Evolutionary conservation across 2,329 filamentous ascomycete species (phyloP), one percentile per base, ranked within the genome.

Genomic region (Cytospora piceicola): DNA sequence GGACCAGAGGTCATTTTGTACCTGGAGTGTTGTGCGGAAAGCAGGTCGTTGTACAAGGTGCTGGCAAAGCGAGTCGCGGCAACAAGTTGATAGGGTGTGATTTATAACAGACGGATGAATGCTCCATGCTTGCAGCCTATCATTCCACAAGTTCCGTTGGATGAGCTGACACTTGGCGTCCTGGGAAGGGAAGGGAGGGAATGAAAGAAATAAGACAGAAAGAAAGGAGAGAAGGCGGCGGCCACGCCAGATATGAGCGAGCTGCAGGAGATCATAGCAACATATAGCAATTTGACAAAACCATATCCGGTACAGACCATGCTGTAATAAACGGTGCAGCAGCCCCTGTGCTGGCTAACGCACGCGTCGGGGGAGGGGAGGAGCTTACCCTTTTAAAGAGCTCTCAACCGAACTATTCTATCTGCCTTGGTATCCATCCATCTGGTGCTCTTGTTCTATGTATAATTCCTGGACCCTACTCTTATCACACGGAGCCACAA

Each of bases 391-490:
- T 64, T 66, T 59, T 65, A 61, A 54, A 65, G 62, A 64, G 36
- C 30, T 27, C 51, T 39, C 57, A 58, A 29, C 49, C 57, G 57
- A 59, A 67, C 61, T 61, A 64, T 66, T 63, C 22, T 36, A 36
- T 24, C 29, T 42, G 49, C 32, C 65, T 64, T 64, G 61, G 61
- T 64, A 64, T 67, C 56, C 56, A 67, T 65, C n/a, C n/a, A n/a
- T 55, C 59, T 59, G 49, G 49, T 63, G 49, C 60, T 63, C 60
- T 14, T 42, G 52, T 27, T 57, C 54, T 63, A 24, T 42, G 60
- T 55, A 55, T 51, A 58, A 49, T 58, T 54, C 62, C 65, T 52
- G 65, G 59, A 65, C 65, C 65, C 65, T 67, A 67, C 65, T 58
- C 58, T 55, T 39, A 67, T 55, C 62, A 65, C 61, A 67, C 57